Evolutionary conservation across 2,329 filamentous ascomycete species (phyloP), one percentile per base, ranked within the genome.

Genomic region (Hypoxylon sp.): DNA sequence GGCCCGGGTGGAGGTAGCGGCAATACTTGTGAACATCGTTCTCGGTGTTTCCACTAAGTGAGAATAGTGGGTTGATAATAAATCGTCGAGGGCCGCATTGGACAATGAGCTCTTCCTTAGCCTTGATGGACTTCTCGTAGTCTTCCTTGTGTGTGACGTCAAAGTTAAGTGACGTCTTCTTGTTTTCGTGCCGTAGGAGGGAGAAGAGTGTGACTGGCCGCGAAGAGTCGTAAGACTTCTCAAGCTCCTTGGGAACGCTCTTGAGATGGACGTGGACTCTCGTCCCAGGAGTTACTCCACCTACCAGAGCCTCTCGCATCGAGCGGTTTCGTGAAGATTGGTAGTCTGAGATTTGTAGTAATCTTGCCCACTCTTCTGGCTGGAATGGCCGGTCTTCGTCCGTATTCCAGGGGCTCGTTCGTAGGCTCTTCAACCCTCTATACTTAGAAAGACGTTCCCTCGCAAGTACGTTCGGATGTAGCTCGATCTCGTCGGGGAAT

Each of bases 1-100:
- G 89, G 3, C 95, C 95, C 0, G 95, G 93, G 74, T 98, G 92
- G 4, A 98, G 78, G 78, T 86, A 99, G 24, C 94, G 89, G 75
- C 92, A 90, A 76, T 92, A 98, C 75, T 99, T 99, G 83, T 98
- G 93, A 11, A 99, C 93, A 71, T 99, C 89, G 78, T 98, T 98
- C 43, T 92, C 91, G 0, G 94, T 97, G 71, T 89, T 92, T 54
- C 93, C 94, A n/a, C 85, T 82, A 71, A 91, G 86, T 0, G 93
- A 97, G 80, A 94, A 97, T 41, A 98, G 81, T 9, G 95, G 95
- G 70, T 95, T 94, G 77, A 97, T 87, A 57, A 93, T 79, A 70
- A 97, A 88, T 47, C 95, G 86, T 48, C 95, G 88, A 9, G 94
- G 88, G 18, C 95, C 95, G 72, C 91, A 96, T 76, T 98, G 95